These are phyloP conservation scores for Plasmodium billcollinsi DNA, from an alignment of 169 alveolate genomes.

Conservation along the genomic window DNA sequence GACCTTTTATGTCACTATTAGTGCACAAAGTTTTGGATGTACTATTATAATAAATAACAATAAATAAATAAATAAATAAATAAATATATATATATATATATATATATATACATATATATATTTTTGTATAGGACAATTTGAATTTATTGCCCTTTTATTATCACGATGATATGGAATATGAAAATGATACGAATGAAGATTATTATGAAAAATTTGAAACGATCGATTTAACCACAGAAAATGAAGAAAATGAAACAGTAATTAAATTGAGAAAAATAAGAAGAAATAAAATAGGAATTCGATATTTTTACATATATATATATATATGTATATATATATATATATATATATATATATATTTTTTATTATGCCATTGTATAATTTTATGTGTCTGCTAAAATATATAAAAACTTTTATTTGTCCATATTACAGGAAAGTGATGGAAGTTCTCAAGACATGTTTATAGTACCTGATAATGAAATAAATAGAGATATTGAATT, in stretches of 20 bases:
- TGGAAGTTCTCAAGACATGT: slow-evolving; percentile 77
- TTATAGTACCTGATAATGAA: slow-evolving; percentile 75
- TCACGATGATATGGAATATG: slow-evolving; percentile 73
- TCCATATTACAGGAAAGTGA: slow-evolving; percentile 55
- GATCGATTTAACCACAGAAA: slow-evolving; percentile 68
- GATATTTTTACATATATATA: neutral
- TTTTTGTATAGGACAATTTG: slow-evolving; percentile 34
- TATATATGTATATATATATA: neutral
- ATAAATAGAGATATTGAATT: slow-evolving; percentile 52
- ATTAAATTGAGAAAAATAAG: too few species aligned
- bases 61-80: too few species aligned
- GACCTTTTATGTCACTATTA: slow-evolving; percentile 68
- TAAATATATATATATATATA: neutral
- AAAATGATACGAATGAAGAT: slow-evolving; percentile 74
- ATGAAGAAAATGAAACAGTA: slow-evolving; percentile 77
- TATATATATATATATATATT: neutral
- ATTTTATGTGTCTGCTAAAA: too few species aligned
- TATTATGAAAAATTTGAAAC: slow-evolving; percentile 69
- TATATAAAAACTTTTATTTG: neutral
- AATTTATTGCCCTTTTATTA: slow-evolving; percentile 63
- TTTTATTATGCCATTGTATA: neutral
- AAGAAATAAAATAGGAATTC: too few species aligned
- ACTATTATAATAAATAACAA: neutral
- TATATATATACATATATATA: neutral
- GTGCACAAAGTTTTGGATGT: slow-evolving; percentile 74